phyloP scores from a whole-genome alignment of 2,329 filamentous ascomycete genomes.

The Aureobasidium namibiae region DNA sequence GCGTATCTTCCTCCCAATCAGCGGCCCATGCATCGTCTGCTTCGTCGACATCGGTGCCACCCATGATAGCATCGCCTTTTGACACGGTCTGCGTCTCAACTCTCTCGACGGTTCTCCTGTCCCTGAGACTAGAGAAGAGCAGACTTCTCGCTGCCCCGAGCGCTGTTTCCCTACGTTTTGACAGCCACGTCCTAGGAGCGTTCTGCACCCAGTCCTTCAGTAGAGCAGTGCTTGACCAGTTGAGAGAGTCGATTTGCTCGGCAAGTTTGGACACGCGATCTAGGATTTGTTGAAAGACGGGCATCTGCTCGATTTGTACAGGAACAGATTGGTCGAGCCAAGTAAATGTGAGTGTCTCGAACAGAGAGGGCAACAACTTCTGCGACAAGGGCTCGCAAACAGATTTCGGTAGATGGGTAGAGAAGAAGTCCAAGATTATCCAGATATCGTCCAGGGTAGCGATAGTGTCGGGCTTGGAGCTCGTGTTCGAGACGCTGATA shows the following conservation, averaged over 20 bases:
- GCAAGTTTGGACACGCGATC: constrained; percentile 58
- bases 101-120: constrained; percentile 65
- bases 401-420: constrained; percentile 40
- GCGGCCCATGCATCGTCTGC: constrained; percentile 61
- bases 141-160: constrained; percentile 66
- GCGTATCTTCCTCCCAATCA: constrained; percentile 58
- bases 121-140: constrained; percentile 58
- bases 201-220: constrained; percentile 73
- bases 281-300: constrained; percentile 63
- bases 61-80: constrained; percentile 57
- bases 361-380: constrained; percentile 61
- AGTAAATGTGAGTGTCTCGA: constrained; percentile 57
- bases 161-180: constrained; percentile 70
- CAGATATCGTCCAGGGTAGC: constrained; percentile 37
- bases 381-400: constrained; percentile 52
- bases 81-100: constrained; percentile 76
- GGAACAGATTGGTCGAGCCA: constrained; percentile 77
- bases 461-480: background rate
- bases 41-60: constrained; percentile 37
- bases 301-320: constrained; percentile 61
- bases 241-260: constrained; percentile 49
- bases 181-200: constrained; percentile 76
- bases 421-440: constrained; percentile 43
- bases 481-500: constrained; percentile 20
- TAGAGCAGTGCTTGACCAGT: constrained; percentile 52